phyloP scores from a whole-genome alignment of 2,329 filamentous ascomycete genomes.

The Fusarium nanum region DNA sequence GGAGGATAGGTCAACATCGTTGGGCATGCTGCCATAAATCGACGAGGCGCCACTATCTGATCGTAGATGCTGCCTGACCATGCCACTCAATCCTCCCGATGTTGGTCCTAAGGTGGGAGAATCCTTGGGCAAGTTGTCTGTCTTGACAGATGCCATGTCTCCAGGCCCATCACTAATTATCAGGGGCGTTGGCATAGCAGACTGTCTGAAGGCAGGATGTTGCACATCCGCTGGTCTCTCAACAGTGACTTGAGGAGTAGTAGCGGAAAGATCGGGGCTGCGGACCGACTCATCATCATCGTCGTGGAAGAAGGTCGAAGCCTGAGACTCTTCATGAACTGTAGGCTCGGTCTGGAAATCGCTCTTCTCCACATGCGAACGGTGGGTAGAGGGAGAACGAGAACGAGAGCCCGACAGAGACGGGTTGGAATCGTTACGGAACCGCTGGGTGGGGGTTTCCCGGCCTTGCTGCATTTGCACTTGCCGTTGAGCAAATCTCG shows the following conservation, averaged over 20 bases:
- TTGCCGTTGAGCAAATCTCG: slow-evolving; percentile 84
- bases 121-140: slow-evolving; percentile 58
- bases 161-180: slow-evolving; percentile 45
- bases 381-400: slow-evolving; percentile 59
- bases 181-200: slow-evolving; percentile 58
- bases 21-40: slow-evolving; percentile 68
- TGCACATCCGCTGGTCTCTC: slow-evolving; percentile 64
- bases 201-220: slow-evolving; percentile 65
- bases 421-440: slow-evolving; percentile 59
- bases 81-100: slow-evolving; percentile 74
- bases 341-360: slow-evolving; percentile 49
- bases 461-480: slow-evolving; percentile 82
- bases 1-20: slow-evolving; percentile 48
- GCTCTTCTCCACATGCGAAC: slow-evolving; percentile 50
- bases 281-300: slow-evolving; percentile 55
- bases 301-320: slow-evolving; percentile 58
- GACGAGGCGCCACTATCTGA: slow-evolving; percentile 85
- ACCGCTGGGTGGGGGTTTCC: slow-evolving; percentile 66
- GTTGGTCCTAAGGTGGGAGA: slow-evolving; percentile 83
- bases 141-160: background rate
- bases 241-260: slow-evolving; percentile 53
- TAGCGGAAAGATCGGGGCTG: slow-evolving; percentile 11
- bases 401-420: slow-evolving; percentile 57
- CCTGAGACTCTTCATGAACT: slow-evolving; percentile 49
- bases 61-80: slow-evolving; percentile 87